phyloP scores from a whole-genome alignment of 176 grass and related monocot species.

The Otatea glauca region DNA sequence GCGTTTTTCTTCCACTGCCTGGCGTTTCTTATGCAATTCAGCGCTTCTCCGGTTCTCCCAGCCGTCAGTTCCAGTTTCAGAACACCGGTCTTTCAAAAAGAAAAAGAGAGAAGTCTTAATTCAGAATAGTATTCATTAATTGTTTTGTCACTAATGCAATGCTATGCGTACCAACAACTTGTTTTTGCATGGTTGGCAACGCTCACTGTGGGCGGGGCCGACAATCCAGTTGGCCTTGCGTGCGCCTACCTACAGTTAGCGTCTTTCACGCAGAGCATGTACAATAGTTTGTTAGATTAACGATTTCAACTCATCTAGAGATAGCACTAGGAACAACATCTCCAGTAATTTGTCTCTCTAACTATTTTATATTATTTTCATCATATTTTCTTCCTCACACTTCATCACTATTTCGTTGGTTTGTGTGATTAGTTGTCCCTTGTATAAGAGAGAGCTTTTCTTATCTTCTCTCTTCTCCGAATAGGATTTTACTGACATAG shows the following conservation, averaged over 20 bases:
- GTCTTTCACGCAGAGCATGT: too few relatives aligned
- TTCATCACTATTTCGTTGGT: too few relatives aligned
- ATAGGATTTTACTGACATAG: too few relatives aligned
- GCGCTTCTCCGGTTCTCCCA: not conserved
- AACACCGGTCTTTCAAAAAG: not conserved
- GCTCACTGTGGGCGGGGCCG: not conserved
- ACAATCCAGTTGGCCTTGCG: not conserved
- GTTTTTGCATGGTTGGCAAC: not conserved
- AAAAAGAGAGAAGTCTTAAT: not conserved
- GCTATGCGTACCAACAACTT: not conserved
- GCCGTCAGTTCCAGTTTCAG: constrained; percentile 29
- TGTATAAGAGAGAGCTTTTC: too few relatives aligned
- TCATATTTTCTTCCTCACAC: too few relatives aligned
- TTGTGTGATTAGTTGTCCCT: too few relatives aligned
- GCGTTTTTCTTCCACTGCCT: not conserved
- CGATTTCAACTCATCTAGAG: too few relatives aligned
- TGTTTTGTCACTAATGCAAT: not conserved
- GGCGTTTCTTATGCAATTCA: constrained; percentile 15
- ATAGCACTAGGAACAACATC: too few relatives aligned
- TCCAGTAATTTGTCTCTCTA: too few relatives aligned
- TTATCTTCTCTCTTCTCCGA: too few relatives aligned
- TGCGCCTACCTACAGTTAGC: not conserved
- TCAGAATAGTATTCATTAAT: not conserved
- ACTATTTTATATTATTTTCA: too few relatives aligned
- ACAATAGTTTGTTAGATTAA: too few relatives aligned